phyloP scores from a whole-genome alignment of 345 rosid genomes.

The Erodium maritimum region DNA sequence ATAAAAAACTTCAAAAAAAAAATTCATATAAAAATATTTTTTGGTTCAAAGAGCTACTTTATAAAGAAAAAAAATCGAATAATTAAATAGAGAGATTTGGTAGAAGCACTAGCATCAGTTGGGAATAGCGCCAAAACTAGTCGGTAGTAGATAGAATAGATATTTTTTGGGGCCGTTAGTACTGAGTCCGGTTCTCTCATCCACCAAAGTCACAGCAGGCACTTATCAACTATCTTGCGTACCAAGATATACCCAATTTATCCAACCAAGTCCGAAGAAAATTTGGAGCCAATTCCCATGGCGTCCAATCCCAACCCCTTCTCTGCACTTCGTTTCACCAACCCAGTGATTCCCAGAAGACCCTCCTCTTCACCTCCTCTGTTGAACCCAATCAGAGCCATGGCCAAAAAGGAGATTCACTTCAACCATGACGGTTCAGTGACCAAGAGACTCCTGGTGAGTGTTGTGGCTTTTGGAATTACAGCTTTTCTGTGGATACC shows the following conservation, averaged over 20 bases:
- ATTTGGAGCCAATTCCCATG: not conserved
- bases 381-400: conserved; percentile 27
- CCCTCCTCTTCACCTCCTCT: conserved; percentile 18
- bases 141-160: too few relatives aligned
- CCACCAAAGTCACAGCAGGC: not conserved
- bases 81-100: too few relatives aligned
- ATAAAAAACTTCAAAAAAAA: too few relatives aligned
- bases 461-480: not conserved
- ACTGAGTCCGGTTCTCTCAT: not conserved
- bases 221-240: not conserved
- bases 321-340: not conserved
- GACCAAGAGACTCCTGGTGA: conserved; percentile 75
- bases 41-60: too few relatives aligned
- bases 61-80: too few relatives aligned
- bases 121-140: too few relatives aligned
- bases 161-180: too few relatives aligned
- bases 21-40: too few relatives aligned
- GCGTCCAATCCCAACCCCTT: not conserved
- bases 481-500: not conserved
- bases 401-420: conserved; percentile 52
- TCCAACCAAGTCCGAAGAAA: too few relatives aligned
- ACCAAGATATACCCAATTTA: not conserved
- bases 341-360: not conserved
- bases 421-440: conserved; percentile 83
- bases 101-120: too few relatives aligned